Conservation (phyloP, 192 early-diverging fungal species). For the Podila minutissima region DNA sequence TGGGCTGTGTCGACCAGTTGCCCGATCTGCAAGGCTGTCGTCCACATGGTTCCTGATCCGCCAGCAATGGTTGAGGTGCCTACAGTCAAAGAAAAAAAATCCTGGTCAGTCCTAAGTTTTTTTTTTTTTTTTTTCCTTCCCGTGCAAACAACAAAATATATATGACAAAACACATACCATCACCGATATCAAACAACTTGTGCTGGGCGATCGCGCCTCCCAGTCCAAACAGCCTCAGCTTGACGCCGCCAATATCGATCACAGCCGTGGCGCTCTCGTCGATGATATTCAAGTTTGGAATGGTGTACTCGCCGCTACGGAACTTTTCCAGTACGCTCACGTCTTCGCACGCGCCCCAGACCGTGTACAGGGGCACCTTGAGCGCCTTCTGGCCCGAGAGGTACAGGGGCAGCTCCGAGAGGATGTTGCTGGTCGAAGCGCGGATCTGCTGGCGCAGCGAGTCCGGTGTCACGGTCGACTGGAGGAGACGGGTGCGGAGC, state of each 20-base stretch:
- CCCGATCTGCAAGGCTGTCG: slow-evolving; percentile 69
- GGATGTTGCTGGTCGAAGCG: slow-evolving; percentile 41
- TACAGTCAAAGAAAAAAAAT: not conserved
- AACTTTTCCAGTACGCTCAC: slow-evolving; percentile 67
- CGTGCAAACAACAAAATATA: not conserved
- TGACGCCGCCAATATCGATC: slow-evolving; percentile 66
- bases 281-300: slow-evolving; percentile 61
- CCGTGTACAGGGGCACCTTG: slow-evolving; percentile 67
- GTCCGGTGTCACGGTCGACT: slow-evolving; percentile 44
- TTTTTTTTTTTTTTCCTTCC: not conserved
- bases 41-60: slow-evolving; percentile 72
- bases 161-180: slow-evolving; percentile 45
- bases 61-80: slow-evolving; percentile 67
- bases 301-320: slow-evolving; percentile 55
- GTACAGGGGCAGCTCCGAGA: slow-evolving; percentile 65
- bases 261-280: slow-evolving; percentile 62
- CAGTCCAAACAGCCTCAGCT: slow-evolving; percentile 64
- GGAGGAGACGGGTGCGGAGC: slow-evolving; percentile 50
- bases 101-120: too few species aligned
- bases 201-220: slow-evolving; percentile 70
- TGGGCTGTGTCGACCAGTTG: slow-evolving; percentile 68
- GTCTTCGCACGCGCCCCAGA: slow-evolving; percentile 73
- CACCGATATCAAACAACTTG: slow-evolving; percentile 71
- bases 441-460: slow-evolving; percentile 56
- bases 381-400: slow-evolving; percentile 53